Percentiles rank a stretch among this genome's conserved stretches.
These are phyloP conservation scores for Strobilomyces dryophilus DNA, from an alignment of 768 basidiomycete species.

Conservation along the genomic window DNA sequence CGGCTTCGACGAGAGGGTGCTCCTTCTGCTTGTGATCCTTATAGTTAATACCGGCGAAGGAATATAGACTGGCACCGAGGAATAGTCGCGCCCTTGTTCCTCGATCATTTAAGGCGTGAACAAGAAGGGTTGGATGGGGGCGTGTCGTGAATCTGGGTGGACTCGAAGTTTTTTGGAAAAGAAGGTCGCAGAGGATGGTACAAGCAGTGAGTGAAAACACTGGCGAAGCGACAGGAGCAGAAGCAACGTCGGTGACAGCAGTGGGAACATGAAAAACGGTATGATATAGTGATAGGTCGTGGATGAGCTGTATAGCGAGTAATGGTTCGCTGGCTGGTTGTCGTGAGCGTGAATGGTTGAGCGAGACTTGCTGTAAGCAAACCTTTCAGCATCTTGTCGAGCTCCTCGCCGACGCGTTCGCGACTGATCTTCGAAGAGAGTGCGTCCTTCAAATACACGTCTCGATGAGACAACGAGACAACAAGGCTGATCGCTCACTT, in stretches of 20 bases:
- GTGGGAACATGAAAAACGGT: constrained; percentile 59
- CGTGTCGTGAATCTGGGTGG: constrained; percentile 11
- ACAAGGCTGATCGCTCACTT: constrained; percentile 37
- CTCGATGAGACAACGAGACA: neutral
- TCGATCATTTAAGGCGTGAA: constrained; percentile 20
- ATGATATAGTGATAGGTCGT: constrained; percentile 65
- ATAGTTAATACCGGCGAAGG: constrained; percentile 59
- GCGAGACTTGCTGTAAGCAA: neutral
- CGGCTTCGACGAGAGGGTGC: constrained; percentile 57
- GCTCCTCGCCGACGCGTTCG: constrained; percentile 88
- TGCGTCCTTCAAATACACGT: constrained; percentile 42
- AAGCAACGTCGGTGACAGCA: constrained; percentile 40
- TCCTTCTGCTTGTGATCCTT: constrained; percentile 60
- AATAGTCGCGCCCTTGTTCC: constrained; percentile 58
- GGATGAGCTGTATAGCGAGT: constrained; percentile 69
- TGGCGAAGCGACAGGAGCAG: constrained; percentile 37
- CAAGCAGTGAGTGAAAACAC: constrained; percentile 50
- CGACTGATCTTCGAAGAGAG: constrained; percentile 78
- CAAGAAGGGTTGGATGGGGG: constrained; percentile 39
- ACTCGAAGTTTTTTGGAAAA: constrained; percentile 24
- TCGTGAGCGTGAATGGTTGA: constrained; percentile 2
- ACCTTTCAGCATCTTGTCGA: constrained; percentile 95
- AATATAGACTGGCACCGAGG: constrained; percentile 72
- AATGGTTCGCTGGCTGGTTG: constrained; percentile 68
- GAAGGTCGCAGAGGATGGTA: constrained; percentile 52